phyloP scores from a whole-genome alignment of 345 rosid species.

The Streptanthus diversifolius region DNA sequence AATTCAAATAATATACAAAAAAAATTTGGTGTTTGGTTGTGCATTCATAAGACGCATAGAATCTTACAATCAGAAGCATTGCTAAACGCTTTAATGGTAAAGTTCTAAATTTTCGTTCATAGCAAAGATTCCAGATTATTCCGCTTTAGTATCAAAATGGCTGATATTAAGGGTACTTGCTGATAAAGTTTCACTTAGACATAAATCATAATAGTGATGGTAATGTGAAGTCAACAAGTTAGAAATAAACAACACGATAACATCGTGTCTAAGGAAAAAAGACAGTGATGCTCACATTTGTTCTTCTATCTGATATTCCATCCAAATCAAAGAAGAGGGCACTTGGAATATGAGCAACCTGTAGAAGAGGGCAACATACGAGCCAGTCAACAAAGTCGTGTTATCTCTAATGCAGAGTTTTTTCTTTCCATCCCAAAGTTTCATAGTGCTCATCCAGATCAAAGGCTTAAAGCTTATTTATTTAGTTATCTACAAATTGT shows the following conservation, averaged over 20 bases:
- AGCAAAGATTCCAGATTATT: too few species aligned
- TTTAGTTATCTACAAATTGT: slow-evolving; percentile 1
- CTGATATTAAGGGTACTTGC: slow-evolving; percentile 1
- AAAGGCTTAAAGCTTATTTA: slow-evolving; percentile 13
- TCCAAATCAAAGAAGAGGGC: slow-evolving; percentile 93
- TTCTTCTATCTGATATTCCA: slow-evolving; percentile 67
- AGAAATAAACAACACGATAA: background rate
- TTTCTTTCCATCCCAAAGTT: background rate
- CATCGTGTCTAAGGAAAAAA: background rate
- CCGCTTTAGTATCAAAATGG: background rate
- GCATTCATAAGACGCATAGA: background rate
- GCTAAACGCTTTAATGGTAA: background rate
- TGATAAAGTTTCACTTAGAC: background rate
- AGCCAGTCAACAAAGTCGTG: slow-evolving; percentile 13
- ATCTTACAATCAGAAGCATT: background rate
- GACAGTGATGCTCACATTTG: slow-evolving; percentile 47
- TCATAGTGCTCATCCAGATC: background rate
- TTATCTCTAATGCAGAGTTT: background rate
- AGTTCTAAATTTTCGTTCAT: background rate
- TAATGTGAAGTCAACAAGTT: background rate
- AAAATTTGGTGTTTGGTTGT: background rate
- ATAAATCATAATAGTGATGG: background rate
- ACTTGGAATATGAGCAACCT: slow-evolving; percentile 97
- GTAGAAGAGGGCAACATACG: slow-evolving; percentile 26
- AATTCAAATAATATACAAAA: background rate